Percentiles rank a stretch among this genome's conserved stretches.
phyloP scores from a whole-genome alignment of 371 early-diverging fungal species.

The Chytridium lagenaria region DNA sequence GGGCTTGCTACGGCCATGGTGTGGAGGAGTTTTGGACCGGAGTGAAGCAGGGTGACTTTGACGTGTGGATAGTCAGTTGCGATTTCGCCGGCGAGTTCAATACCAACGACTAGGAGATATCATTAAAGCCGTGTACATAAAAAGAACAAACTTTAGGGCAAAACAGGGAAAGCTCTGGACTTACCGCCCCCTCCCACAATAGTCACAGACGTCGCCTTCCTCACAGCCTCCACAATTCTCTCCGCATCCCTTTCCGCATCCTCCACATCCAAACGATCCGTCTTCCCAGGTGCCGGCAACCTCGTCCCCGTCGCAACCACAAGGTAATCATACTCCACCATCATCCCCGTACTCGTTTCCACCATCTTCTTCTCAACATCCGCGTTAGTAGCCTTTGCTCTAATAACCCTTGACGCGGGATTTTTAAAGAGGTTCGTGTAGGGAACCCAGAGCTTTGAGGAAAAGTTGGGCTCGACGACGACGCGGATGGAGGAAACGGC shows the following conservation, averaged over 20 bases:
- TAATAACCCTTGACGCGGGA: constrained; percentile 19
- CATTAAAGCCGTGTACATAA: too few species aligned
- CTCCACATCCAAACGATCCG: not conserved
- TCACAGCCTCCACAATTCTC: constrained; percentile 39
- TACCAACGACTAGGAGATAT: constrained; percentile 57
- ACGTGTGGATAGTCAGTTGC: constrained; percentile 27
- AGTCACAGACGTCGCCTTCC: constrained; percentile 55
- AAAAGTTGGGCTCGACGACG: constrained; percentile 51
- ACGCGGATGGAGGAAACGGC: constrained; percentile 60
- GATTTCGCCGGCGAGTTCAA: constrained; percentile 55
- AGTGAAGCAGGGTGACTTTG: constrained; percentile 34
- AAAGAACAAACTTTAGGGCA: too few species aligned
- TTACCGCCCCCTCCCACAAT: constrained; percentile 58
- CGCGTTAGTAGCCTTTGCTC: constrained; percentile 32
- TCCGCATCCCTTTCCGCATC: constrained; percentile 5
- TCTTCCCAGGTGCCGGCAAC: constrained; percentile 24
- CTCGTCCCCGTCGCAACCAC: constrained; percentile 72
- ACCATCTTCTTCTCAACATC: constrained; percentile 33
- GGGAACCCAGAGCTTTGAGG: constrained; percentile 61
- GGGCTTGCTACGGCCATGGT: not conserved
- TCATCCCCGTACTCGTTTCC: constrained; percentile 40
- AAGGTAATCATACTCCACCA: constrained; percentile 72
- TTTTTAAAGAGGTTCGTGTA: constrained; percentile 57
- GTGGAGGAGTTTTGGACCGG: constrained; percentile 25
- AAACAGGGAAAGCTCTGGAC: constrained; percentile 24